These are phyloP conservation scores for Auricularia sp. DNA, from an alignment of 768 basidiomycete species.

Conservation along the genomic window DNA sequence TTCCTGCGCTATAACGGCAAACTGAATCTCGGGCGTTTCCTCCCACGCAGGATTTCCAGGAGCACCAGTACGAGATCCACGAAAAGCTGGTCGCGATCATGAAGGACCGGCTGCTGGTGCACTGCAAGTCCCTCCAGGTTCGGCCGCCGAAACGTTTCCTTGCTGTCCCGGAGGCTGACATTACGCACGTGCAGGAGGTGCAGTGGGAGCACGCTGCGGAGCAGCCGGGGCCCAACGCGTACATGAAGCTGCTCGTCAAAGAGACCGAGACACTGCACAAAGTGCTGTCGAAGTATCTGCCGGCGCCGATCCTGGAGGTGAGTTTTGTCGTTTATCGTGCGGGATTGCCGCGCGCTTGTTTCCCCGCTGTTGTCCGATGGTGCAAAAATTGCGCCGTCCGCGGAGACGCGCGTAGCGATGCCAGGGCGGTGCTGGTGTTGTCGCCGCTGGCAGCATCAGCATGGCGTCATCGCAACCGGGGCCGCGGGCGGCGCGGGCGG, in stretches of 20 bases:
- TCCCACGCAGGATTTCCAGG: slow-evolving; percentile 76
- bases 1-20: neutral
- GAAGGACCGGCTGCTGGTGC: slow-evolving; percentile 83
- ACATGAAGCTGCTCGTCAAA: slow-evolving; percentile 88
- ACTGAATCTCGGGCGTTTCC: slow-evolving; percentile 3
- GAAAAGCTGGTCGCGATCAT: slow-evolving; percentile 96
- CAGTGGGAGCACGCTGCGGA: slow-evolving; percentile 62
- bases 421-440: neutral
- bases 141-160: slow-evolving; percentile 12
- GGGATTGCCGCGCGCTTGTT: neutral
- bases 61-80: slow-evolving; percentile 98
- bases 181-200: slow-evolving; percentile 39
- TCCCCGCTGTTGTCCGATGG: neutral
- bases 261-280: slow-evolving; percentile 95
- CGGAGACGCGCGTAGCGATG: no score
- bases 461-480: neutral
- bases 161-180: neutral
- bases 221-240: slow-evolving; percentile 53
- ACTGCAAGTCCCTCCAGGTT: slow-evolving; percentile 76
- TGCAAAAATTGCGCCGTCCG: no score
- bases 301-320: slow-evolving; percentile 73
- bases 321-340: neutral
- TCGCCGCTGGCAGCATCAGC: neutral
- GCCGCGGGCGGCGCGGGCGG: neutral
- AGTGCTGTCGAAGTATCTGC: slow-evolving; percentile 84